Evolutionary conservation across 2,329 filamentous ascomycete genomes (phyloP), one percentile per base, ranked within the genome.

Genomic region (Fusarium foetens): DNA sequence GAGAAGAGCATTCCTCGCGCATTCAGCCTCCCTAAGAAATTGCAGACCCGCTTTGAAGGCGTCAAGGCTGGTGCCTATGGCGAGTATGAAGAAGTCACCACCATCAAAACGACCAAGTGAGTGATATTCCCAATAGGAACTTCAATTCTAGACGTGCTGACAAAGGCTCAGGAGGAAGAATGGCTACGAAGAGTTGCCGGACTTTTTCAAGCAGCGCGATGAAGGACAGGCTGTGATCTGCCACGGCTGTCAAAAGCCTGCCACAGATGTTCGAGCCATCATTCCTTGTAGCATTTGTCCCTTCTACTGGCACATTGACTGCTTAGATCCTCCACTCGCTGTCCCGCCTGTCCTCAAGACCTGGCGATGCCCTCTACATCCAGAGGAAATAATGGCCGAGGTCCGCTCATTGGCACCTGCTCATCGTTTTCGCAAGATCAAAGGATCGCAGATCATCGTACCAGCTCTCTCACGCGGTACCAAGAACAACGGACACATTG

Each of bases 251-350:
- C 88, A 92, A 72, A 86, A 87, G 76, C 87, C 91, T 33, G 89
- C 91, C 49, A 84, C 88, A 25, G 81, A 84, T 70, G 75, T 79
- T 41, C 90, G 92, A 31, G 89, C 92, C 73, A 94, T 98, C 76
- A 92, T 98, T 74, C 90, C 92, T 49, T 99, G 95, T 84, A 94
- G 94, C 81, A 89, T 88, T 77, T 99, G 95, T 82, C 86, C 89
- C 17, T 87, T 94, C 38, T 88, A 91, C 78, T 99, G 95, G 93
- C 96, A 99, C 83, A 86, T 97, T 57, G 95, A 98, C 81, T 99
- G 96, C 82, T 85, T 97, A 21, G 91, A 97, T 78, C 93, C 94
- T 33, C 95, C 95, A 38, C 84, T 95, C 78, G 90, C 94, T 38
- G 90, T 93, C 61, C 93, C 94, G 42, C 95, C 95, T 16, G 87